Evolutionary conservation across 2,329 filamentous ascomycete species (phyloP).

Genomic region (Sporothrix inflata): DNA sequence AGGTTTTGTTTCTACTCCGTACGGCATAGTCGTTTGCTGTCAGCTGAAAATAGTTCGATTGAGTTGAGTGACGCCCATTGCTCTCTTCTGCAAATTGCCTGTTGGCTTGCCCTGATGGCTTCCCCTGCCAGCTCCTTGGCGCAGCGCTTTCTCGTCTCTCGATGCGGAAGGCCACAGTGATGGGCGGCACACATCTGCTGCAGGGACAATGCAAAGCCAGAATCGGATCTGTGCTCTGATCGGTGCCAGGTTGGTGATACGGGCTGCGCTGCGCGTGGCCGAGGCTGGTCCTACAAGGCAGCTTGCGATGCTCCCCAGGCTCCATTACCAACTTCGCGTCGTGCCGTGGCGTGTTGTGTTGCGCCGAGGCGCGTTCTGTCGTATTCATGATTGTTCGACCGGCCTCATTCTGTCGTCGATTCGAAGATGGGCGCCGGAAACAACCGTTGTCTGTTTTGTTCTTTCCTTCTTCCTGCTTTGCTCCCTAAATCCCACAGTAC

Average conservation of each 20-base stretch:
- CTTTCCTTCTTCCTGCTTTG: background rate
- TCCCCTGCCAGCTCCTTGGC: background rate
- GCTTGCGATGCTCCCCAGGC: too few species aligned
- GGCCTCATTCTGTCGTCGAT: too few species aligned
- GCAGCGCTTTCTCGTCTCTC: background rate
- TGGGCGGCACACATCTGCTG: background rate
- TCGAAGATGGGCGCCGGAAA: too few species aligned
- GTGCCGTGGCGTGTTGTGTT: too few species aligned
- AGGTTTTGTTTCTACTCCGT: background rate
- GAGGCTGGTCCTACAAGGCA: background rate
- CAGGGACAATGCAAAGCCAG: background rate
- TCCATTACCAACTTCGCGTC: too few species aligned
- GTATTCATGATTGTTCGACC: too few species aligned
- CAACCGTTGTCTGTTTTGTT: background rate
- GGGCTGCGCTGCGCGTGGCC: background rate
- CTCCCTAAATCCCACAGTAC: slow-evolving; percentile 37
- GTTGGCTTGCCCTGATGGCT: too few species aligned
- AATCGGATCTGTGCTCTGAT: background rate
- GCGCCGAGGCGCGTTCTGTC: too few species aligned
- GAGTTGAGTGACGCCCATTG: too few species aligned
- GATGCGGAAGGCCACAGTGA: background rate
- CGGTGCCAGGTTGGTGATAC: background rate
- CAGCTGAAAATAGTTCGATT: too few species aligned
- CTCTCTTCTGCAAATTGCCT: background rate
- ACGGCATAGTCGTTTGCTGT: too few species aligned